phyloP scores from a whole-genome alignment of 2,329 filamentous ascomycete genomes.

The Aspergillus niger region DNA sequence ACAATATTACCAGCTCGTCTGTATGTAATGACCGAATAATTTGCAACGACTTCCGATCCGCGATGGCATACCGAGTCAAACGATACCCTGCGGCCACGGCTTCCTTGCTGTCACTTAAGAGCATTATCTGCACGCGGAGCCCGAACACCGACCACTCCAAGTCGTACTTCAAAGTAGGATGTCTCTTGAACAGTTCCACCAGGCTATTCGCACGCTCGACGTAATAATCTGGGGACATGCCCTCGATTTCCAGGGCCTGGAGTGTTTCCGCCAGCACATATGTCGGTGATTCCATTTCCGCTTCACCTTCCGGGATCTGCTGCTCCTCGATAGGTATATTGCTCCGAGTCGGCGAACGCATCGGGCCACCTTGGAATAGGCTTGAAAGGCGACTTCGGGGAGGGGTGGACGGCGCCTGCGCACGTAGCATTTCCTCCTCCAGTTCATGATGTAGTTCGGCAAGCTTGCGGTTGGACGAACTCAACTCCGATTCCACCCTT shows the following conservation, averaged over 20 bases:
- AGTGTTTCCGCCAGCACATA: conserved; percentile 87
- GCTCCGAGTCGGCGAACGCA: conserved; percentile 52
- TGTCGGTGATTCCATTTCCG: conserved; percentile 79
- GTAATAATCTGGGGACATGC: conserved; percentile 91
- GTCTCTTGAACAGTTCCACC: conserved; percentile 92
- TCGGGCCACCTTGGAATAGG: conserved; percentile 58
- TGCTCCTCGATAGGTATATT: conserved; percentile 39
- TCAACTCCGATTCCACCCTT: conserved; percentile 83
- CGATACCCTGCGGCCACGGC: conserved; percentile 93
- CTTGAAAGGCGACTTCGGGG: conserved; percentile 56
- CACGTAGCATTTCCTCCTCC: conserved; percentile 61
- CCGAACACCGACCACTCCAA: conserved; percentile 95
- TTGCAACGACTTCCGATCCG: conserved; percentile 83
- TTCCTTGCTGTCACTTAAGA: conserved; percentile 92
- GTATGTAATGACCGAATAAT: conserved; percentile 87
- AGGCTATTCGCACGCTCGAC: conserved; percentile 88
- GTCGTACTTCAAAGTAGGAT: conserved; percentile 94
- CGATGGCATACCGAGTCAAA: conserved; percentile 91
- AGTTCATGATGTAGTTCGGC: conserved; percentile 61
- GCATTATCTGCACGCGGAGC: conserved; percentile 89
- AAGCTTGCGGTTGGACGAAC: conserved; percentile 76
- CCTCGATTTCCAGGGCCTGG: conserved; percentile 83
- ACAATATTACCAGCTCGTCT: conserved; percentile 88
- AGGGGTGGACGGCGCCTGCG: conserved; percentile 56
- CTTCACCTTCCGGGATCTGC: conserved; percentile 59